phyloP scores from a whole-genome alignment of 139 green algal genomes.

The Nannochloris sp. region DNA sequence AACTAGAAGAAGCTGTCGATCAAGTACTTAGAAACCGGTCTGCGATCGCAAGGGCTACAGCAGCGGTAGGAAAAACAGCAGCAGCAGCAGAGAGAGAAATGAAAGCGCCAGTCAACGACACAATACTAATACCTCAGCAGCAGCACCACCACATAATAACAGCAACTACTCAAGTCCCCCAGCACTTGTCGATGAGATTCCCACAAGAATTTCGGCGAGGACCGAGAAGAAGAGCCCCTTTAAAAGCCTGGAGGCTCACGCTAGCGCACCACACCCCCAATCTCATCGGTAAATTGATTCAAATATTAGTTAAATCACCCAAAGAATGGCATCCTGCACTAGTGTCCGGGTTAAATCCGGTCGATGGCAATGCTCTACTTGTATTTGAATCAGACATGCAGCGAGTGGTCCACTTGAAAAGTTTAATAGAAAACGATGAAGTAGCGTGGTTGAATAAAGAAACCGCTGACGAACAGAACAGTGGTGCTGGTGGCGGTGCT shows the following conservation, averaged over 20 bases:
- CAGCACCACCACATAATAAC: neutral
- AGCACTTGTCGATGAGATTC: conserved; percentile 1
- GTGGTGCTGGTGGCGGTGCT: neutral
- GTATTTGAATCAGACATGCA: conserved; percentile 25
- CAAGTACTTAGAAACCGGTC: neutral
- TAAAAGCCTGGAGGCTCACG: conserved; percentile 8
- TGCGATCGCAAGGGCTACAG: neutral
- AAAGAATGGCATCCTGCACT: conserved; percentile 28
- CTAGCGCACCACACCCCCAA: conserved; percentile 13
- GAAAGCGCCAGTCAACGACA: neutral
- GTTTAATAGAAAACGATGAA: neutral
- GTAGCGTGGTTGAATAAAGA: neutral
- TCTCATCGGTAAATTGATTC: conserved; percentile 22
- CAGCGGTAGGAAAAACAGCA: neutral
- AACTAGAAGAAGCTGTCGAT: neutral
- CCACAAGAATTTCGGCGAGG: neutral
- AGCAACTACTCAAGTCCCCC: neutral
- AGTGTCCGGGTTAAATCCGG: conserved; percentile 9
- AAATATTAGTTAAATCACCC: conserved; percentile 30
- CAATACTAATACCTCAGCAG: neutral
- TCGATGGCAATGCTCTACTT: conserved; percentile 1
- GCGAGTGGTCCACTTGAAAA: neutral
- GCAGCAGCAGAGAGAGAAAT: neutral
- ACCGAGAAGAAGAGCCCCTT: neutral
- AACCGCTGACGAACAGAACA: neutral